Base-by-base conservation (phyloP, 306 rosid species). In the Prunus davidiana region DNA sequence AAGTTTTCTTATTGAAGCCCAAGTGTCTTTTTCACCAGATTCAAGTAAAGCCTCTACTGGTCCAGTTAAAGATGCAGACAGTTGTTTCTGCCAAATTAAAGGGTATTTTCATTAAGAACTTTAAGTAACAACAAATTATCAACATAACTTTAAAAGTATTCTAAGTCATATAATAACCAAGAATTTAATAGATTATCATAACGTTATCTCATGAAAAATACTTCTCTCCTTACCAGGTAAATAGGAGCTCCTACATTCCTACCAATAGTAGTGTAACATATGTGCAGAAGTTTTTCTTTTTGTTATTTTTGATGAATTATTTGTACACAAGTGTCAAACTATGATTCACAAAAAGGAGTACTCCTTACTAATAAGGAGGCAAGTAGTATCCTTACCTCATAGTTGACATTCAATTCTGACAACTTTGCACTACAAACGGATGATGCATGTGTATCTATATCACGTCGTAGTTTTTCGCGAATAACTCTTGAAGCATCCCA, bases 41-140 rank as follows among this genome's bases (percentile, higher is more conserved):
- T 90, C 96, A 62, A 94, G 87, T 66, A 92, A 74, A 62, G 95
- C 81, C 80, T 85, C 93, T 54, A 90, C 87, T 24, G 98, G 97
- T 76, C 83, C 85, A 28, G 71, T 57, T 88, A 94, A 87, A 6
- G 90, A 88, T 47, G 79, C 85, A 27, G 78, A 72, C 20, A 94
- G 88, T 83, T 78, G 73, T 76, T 81, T 86, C 98, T 94, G 90
- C 83, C 55, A 66, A 72, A 43, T 24, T 7, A 82, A 12, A 55
- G 67, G 18, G 80, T 46, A 55, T 58, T 58, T 24, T 24, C 25
- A 14, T 49, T 45, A 63, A 8, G 43, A 1, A 38, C 32, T 78
- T 0, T 25, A 79, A 69, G 51, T 41, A 55, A 55, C 25, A 18
- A 32, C 43, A 64, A 19, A 64, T 64, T 28, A 30, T 8, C 45